These are phyloP conservation scores for Irpex rosettiformis DNA, from an alignment of 1,284 basidiomycete species.

Conservation along the genomic window DNA sequence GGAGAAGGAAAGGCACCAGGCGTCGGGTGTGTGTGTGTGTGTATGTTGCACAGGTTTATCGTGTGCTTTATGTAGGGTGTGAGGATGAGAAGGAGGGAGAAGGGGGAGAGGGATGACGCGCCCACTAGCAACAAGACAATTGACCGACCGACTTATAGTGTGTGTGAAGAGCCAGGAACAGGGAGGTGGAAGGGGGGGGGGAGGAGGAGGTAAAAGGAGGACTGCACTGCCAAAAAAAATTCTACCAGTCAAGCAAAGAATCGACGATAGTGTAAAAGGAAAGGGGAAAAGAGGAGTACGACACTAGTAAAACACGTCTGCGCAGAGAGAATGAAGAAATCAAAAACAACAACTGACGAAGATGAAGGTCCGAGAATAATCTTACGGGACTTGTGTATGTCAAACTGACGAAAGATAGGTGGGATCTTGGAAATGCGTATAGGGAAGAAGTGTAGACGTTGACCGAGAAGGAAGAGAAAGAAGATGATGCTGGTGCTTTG, in stretches of 20 bases:
- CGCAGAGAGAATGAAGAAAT: neutral
- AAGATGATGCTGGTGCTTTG: neutral
- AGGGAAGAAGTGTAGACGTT: neutral
- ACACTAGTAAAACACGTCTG: conserved; percentile 4
- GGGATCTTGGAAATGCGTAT: neutral
- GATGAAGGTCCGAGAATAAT: neutral
- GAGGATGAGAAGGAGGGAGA: neutral
- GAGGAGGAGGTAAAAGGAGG: neutral
- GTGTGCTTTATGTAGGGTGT: neutral
- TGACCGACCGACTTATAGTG: neutral
- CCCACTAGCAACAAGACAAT: neutral
- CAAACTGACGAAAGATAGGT: no score
- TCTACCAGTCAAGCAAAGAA: neutral
- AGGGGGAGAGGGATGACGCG: neutral
- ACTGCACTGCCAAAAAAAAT: no score
- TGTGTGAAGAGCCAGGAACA: neutral
- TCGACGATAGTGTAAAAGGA: neutral
- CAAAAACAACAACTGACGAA: neutral
- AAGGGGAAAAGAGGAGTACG: neutral
- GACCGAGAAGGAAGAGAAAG: neutral
- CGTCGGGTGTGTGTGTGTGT: neutral
- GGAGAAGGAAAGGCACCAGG: neutral
- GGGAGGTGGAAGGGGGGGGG: neutral
- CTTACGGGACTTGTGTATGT: neutral
- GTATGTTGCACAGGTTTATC: neutral